A percentile compares a stretch with the other conserved stretches of the same genome.
Conservation (phyloP, 331 rosid species). For the Saraca asoca region DNA sequence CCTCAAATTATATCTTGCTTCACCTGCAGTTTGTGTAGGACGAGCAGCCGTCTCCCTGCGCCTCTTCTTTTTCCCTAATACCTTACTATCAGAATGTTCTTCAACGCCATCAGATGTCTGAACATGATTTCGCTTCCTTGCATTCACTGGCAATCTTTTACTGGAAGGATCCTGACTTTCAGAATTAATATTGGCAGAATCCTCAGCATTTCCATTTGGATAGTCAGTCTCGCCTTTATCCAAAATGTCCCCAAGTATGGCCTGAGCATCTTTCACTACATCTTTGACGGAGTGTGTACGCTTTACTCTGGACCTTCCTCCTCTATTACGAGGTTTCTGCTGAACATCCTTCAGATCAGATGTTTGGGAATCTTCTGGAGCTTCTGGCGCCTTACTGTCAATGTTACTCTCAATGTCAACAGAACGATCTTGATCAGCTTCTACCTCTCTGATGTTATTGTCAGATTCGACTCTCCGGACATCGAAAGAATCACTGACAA, state of each 20-base stretch:
- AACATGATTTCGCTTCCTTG: constrained; percentile 61
- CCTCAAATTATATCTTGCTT: constrained; percentile 80
- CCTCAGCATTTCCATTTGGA: constrained; percentile 73
- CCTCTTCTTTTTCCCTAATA: constrained; percentile 60
- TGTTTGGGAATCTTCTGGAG: constrained; percentile 55
- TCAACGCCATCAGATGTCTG: constrained; percentile 75
- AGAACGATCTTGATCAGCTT: constrained; percentile 56
- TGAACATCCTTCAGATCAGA: constrained; percentile 51
- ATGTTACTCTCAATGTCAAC: constrained; percentile 64
- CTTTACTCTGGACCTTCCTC: constrained; percentile 52
- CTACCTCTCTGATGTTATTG: constrained; percentile 57
- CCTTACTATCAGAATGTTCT: constrained; percentile 61
- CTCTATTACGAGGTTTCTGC: constrained; percentile 52
- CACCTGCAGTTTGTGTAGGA: constrained; percentile 56
- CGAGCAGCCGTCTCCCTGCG: constrained; percentile 60
- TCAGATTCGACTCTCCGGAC: constrained; percentile 56
- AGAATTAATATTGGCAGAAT: constrained; percentile 55
- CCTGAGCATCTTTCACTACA: constrained; percentile 74
- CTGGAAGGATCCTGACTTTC: constrained; percentile 55
- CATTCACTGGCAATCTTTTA: constrained; percentile 43
- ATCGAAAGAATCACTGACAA: constrained; percentile 72
- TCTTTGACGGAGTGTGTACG: constrained; percentile 64
- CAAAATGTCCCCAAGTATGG: constrained; percentile 62
- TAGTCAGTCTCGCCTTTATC: constrained; percentile 52
- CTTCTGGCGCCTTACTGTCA: constrained; percentile 57